phyloP scores from a whole-genome alignment of 2,329 filamentous ascomycete species.

The Simplicillium sp. region DNA sequence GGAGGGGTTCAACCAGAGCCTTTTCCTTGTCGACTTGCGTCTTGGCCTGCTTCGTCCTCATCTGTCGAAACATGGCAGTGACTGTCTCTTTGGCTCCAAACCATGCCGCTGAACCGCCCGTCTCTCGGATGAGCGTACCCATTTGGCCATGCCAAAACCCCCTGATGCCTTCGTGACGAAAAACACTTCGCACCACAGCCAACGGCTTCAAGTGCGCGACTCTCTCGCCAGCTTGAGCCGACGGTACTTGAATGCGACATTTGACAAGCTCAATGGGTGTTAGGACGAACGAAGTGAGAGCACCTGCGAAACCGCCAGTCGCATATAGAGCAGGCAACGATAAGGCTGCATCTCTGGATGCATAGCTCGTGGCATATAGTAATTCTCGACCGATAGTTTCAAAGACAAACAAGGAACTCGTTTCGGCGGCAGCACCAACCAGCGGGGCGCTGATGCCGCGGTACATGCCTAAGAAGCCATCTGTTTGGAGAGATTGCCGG shows the following conservation, averaged over 20 bases:
- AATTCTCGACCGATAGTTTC: constrained; percentile 65
- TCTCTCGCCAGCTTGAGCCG: constrained; percentile 27
- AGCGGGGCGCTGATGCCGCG: constrained; percentile 88
- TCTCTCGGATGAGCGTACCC: constrained; percentile 88
- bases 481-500: constrained; percentile 67
- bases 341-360: constrained; percentile 46
- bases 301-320: constrained; percentile 79
- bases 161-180: constrained; percentile 67
- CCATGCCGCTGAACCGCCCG: constrained; percentile 89
- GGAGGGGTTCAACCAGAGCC: constrained; percentile 45
- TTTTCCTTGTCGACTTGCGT: constrained; percentile 29
- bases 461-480: constrained; percentile 78
- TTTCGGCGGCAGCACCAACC: constrained; percentile 85
- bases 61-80: constrained; percentile 57
- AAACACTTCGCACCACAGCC: constrained; percentile 68
- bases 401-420: constrained; percentile 86
- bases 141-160: constrained; percentile 96
- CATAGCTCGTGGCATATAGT: constrained; percentile 43
- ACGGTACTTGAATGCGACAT: constrained; percentile 89
- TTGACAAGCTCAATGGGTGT: constrained; percentile 97
- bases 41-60: constrained; percentile 34
- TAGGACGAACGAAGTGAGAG: constrained; percentile 80
- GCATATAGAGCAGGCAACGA: constrained; percentile 66
- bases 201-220: constrained; percentile 51
- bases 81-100: constrained; percentile 85